These are phyloP conservation scores for Gracilaria vermiculophylla DNA, from an alignment of 23 red algal genomes.

Conservation along the genomic window DNA sequence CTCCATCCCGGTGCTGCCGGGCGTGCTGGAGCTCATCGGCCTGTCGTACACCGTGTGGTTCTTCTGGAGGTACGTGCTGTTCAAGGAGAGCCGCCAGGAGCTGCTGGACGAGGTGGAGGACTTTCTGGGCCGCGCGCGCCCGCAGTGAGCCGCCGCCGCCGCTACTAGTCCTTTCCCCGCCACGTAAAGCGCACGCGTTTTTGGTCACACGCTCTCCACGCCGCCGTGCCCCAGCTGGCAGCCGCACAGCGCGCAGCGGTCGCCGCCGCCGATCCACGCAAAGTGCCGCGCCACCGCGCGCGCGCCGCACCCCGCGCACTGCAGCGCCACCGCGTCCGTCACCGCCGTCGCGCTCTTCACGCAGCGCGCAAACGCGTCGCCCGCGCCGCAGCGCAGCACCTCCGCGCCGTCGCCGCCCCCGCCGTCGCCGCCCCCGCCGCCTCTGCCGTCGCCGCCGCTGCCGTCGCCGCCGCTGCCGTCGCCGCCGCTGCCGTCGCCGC, in stretches of 20 bases:
- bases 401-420: too few relatives aligned
- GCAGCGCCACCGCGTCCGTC: slow-evolving; percentile 21
- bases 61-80: slow-evolving; percentile 75
- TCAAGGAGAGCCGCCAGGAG: slow-evolving; percentile 68
- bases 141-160: slow-evolving; percentile 38
- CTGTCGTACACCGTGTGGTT: slow-evolving; percentile 84
- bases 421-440: too few relatives aligned
- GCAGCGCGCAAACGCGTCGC: slow-evolving; percentile 27
- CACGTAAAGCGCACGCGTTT: too few relatives aligned
- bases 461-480: too few relatives aligned
- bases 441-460: too few relatives aligned
- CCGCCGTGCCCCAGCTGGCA: slow-evolving; percentile 5
- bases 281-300: slow-evolving; percentile 3
- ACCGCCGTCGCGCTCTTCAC: slow-evolving; percentile 27
- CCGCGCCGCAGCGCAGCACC: neutral
- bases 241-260: slow-evolving; percentile 16
- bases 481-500: too few relatives aligned
- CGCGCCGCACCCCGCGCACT: slow-evolving; percentile 27
- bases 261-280: slow-evolving; percentile 3
- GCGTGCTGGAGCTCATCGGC: slow-evolving; percentile 72
- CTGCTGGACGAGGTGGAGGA: slow-evolving; percentile 77
- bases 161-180: too few relatives aligned
- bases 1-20: slow-evolving; percentile 68
- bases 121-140: slow-evolving; percentile 66
- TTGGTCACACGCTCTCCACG: slow-evolving; percentile 1